Evolutionary conservation across 495 filamentous ascomycete genomes (phyloP).

Genomic region (Aspergillus hancockii): DNA sequence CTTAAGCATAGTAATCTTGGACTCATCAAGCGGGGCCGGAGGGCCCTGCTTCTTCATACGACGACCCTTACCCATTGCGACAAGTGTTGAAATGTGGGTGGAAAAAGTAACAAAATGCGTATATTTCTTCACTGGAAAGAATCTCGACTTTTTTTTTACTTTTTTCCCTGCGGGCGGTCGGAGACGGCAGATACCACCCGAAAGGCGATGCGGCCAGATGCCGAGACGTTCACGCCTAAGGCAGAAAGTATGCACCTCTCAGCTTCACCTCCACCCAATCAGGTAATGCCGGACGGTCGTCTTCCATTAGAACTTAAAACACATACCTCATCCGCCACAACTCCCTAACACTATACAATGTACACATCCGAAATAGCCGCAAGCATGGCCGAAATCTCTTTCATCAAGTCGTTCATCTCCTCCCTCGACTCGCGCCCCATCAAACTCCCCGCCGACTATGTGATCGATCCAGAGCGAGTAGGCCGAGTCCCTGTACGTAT

Average conservation of each 20-base stretch:
- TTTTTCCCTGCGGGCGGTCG: conserved; percentile 40
- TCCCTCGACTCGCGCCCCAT: conserved; percentile 72
- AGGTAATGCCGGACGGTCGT: conserved; percentile 14
- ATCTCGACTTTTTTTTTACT: conserved; percentile 22
- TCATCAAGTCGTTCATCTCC: conserved; percentile 80
- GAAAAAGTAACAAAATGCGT: conserved; percentile 16
- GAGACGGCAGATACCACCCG: conserved; percentile 23
- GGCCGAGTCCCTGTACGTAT: conserved; percentile 68
- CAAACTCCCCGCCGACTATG: conserved; percentile 80
- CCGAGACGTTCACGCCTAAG: conserved; percentile 13
- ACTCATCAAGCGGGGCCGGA: conserved; percentile 79
- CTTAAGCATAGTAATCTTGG: conserved; percentile 67
- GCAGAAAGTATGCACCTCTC: conserved; percentile 1
- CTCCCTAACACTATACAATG: not conserved
- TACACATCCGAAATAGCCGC: not conserved
- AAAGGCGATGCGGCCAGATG: conserved; percentile 33
- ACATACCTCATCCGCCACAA: not conserved
- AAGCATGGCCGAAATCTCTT: conserved; percentile 79
- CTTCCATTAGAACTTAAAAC: not conserved
- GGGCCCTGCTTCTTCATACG: conserved; percentile 95
- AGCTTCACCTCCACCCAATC: conserved; percentile 21
- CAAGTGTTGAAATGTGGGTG: conserved; percentile 2
- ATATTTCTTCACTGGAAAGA: conserved; percentile 20
- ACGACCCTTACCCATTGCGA: conserved; percentile 82
- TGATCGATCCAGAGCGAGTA: conserved; percentile 76